phyloP scores from a whole-genome alignment of 202 grass and related monocot genomes.

The Hordeum pubiflorum region DNA sequence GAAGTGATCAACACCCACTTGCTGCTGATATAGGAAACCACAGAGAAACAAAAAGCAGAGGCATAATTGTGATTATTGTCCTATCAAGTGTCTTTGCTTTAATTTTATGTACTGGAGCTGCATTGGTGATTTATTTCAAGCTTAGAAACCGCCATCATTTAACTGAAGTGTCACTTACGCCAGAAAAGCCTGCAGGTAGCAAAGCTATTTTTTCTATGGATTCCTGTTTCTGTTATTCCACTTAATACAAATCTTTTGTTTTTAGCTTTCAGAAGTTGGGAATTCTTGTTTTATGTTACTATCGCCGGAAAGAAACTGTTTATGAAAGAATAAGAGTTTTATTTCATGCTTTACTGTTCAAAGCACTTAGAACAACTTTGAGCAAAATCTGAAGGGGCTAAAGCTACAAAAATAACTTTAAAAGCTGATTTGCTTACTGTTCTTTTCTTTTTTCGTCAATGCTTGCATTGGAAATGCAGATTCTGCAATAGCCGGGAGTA shows the following conservation, averaged over 20 bases:
- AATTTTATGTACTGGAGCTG: conserved; percentile 67
- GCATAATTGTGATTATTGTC: conserved; percentile 64
- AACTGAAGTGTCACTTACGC: conserved; percentile 35
- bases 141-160: conserved; percentile 36
- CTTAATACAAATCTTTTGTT: conserved; percentile 15
- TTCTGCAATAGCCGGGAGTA: conserved; percentile 20
- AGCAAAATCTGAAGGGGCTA: conserved; percentile 1
- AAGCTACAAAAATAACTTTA: neutral
- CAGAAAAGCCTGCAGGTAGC: conserved; percentile 67
- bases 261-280: conserved; percentile 19
- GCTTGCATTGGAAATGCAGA: conserved; percentile 38
- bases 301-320: neutral
- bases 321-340: neutral
- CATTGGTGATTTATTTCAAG: conserved; percentile 67
- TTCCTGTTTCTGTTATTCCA: conserved; percentile 2
- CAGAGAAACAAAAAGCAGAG: conserved; percentile 49
- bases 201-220: conserved; percentile 1
- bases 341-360: conserved; percentile 13
- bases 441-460: neutral
- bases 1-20: conserved; percentile 51
- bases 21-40: conserved; percentile 63
- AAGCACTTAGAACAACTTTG: neutral
- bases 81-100: conserved; percentile 72
- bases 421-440: neutral
- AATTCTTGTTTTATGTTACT: conserved; percentile 18